Conservation (phyloP, 139 green algal species). For the Chlorokybus atmophyticus region DNA sequence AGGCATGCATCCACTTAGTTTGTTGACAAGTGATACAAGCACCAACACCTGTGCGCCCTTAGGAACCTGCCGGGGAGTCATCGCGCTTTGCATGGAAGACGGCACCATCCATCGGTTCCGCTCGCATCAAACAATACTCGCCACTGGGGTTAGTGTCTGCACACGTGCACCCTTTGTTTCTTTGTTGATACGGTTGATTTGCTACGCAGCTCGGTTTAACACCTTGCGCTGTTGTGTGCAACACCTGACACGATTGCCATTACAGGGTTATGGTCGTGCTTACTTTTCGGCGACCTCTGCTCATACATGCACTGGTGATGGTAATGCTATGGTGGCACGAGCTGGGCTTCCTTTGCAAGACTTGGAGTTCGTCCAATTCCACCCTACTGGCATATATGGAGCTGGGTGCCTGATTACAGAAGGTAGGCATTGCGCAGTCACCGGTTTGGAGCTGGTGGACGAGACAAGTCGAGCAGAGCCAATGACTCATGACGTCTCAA, state of each 20-base stretch:
- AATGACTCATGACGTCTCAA: no score
- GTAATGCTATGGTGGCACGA: slow-evolving; percentile 81
- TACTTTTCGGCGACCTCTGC: slow-evolving; percentile 93
- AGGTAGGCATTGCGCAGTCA: slow-evolving; percentile 28
- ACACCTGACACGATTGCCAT: no score
- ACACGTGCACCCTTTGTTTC: not conserved
- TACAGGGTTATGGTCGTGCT: slow-evolving; percentile 76
- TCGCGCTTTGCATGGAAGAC: slow-evolving; percentile 95
- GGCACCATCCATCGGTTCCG: slow-evolving; percentile 91
- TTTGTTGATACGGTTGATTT: not conserved
- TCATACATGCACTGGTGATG: slow-evolving; percentile 97
- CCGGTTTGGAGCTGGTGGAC: no score
- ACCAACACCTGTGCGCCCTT: no score
- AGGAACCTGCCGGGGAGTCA: slow-evolving; percentile 37
- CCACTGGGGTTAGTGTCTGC: slow-evolving; percentile 53
- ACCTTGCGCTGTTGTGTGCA: no score
- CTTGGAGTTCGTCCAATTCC: slow-evolving; percentile 70
- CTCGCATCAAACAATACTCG: slow-evolving; percentile 80
- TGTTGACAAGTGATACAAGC: no score
- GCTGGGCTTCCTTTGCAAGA: slow-evolving; percentile 78
- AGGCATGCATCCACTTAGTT: no score
- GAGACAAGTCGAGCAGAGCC: no score
- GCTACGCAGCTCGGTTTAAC: no score
- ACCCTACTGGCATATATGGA: slow-evolving; percentile 97
- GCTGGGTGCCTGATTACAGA: slow-evolving; percentile 98